Conservation (phyloP, 2,329 filamentous ascomycete genomes). For the Scolecobasidium constrictum region DNA sequence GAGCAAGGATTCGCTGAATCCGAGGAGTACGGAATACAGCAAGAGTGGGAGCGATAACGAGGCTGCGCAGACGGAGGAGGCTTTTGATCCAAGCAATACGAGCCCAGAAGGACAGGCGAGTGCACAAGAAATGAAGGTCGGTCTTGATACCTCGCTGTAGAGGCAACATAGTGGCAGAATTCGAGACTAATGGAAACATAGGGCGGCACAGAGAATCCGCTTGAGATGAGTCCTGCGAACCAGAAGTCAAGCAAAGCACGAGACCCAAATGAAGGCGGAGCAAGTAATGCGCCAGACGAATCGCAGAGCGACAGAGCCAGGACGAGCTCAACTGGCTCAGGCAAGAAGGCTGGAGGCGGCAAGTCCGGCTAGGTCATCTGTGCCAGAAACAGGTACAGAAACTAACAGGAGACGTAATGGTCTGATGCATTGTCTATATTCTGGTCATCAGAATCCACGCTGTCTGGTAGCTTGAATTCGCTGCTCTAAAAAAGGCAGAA, state of each 20-base stretch:
- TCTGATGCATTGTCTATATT: too few relatives aligned
- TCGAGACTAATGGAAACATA: too few relatives aligned
- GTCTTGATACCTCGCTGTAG: slow-evolving; percentile 10
- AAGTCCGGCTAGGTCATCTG: too few relatives aligned
- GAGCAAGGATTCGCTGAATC: slow-evolving; percentile 50
- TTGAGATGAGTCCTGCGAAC: slow-evolving; percentile 53
- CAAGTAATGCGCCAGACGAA: slow-evolving; percentile 1
- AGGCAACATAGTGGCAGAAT: too few relatives aligned
- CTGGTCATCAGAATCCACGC: too few relatives aligned
- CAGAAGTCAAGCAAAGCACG: slow-evolving; percentile 43
- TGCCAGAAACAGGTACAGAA: too few relatives aligned
- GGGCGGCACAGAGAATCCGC: slow-evolving; percentile 41
- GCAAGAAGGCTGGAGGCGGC: neutral
- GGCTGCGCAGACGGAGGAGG: slow-evolving; percentile 44
- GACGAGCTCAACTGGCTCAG: neutral
- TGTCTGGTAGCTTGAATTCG: too few relatives aligned
- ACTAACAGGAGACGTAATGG: too few relatives aligned
- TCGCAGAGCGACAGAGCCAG: slow-evolving; percentile 17
- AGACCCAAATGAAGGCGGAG: slow-evolving; percentile 13
- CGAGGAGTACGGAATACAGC: slow-evolving; percentile 54
- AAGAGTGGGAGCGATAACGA: slow-evolving; percentile 54
- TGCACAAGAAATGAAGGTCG: slow-evolving; percentile 20
- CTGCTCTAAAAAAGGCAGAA: too few relatives aligned
- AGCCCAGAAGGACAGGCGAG: slow-evolving; percentile 50
- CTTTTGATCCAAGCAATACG: slow-evolving; percentile 60